Evolutionary conservation across 441 rosid species (phyloP).

Genomic region (Gossypium gossypioides): DNA sequence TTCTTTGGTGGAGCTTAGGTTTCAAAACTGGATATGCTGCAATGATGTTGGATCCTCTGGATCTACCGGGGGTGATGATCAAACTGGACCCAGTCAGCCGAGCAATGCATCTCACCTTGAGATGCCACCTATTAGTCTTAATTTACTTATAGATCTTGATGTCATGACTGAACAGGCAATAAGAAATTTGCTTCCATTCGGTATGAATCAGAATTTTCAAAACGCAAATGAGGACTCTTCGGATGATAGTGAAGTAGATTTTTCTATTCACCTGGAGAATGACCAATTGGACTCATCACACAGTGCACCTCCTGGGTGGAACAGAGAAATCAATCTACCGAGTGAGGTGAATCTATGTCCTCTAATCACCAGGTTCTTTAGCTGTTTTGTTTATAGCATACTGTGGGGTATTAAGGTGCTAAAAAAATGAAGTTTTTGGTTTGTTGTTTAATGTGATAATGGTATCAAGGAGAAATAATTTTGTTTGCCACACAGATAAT

Average conservation of each 20-base stretch:
- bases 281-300: conserved; percentile 31
- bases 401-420: not conserved
- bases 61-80: conserved; percentile 28
- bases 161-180: conserved; percentile 33
- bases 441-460: not conserved
- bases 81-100: conserved; percentile 19
- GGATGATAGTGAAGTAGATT: conserved; percentile 57
- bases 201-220: conserved; percentile 25
- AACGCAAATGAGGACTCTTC: conserved; percentile 34
- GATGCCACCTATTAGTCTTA: conserved; percentile 18
- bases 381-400: not conserved
- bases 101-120: conserved; percentile 18
- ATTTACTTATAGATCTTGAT: conserved; percentile 26
- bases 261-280: conserved; percentile 38
- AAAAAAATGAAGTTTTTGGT: not conserved
- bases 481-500: not conserved
- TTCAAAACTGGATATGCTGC: conserved; percentile 63
- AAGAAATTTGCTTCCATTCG: conserved; percentile 28
- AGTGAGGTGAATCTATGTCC: conserved; percentile 39
- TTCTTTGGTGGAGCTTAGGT: conserved; percentile 54
- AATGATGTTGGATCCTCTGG: conserved; percentile 35
- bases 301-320: conserved; percentile 29
- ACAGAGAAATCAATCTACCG: conserved; percentile 26
- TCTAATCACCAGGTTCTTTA: not conserved
- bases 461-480: not conserved